Conservation (phyloP, 1,284 basidiomycete genomes). For the Papiliotrema fonsecae region DNA sequence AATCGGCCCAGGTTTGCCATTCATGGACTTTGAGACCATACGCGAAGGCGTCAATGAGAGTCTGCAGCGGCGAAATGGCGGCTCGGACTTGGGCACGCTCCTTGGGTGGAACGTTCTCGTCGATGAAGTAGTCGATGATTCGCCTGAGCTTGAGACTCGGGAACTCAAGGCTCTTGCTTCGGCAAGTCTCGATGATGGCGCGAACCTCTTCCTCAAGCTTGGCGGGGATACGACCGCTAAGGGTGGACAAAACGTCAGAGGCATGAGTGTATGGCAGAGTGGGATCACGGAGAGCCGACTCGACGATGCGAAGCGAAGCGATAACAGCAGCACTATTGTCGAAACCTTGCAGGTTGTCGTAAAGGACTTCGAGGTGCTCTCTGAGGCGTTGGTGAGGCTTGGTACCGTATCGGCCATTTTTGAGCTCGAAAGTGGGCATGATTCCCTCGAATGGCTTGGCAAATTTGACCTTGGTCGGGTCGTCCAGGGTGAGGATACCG, state of each 20-base stretch:
- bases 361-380: conserved; percentile 71
- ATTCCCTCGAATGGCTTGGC: conserved; percentile 97
- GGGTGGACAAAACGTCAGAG: conserved; percentile 74
- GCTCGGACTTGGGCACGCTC: conserved; percentile 72
- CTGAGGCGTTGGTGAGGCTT: conserved; percentile 86
- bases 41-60: conserved; percentile 75
- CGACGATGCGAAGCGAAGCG: conserved; percentile 42
- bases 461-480: conserved; percentile 94
- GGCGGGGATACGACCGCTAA: conserved; percentile 88
- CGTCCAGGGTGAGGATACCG: conserved; percentile 94
- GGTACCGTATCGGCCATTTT: conserved; percentile 73
- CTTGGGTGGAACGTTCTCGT: conserved; percentile 71
- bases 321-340: conserved; percentile 65
- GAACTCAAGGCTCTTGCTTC: conserved; percentile 74
- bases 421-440: conserved; percentile 77
- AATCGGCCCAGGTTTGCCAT: conserved; percentile 51
- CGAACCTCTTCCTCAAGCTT: conserved; percentile 88
- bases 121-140: conserved; percentile 72
- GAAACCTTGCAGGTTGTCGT: conserved; percentile 90
- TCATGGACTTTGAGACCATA: conserved; percentile 85
- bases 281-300: conserved; percentile 57
- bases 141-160: conserved; percentile 57
- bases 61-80: conserved; percentile 67
- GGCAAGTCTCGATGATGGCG: conserved; percentile 68
- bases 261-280: conserved; percentile 88